Evolutionary conservation across 768 basidiomycete genomes (phyloP).

Genomic region (Lactarius deliciosus): DNA sequence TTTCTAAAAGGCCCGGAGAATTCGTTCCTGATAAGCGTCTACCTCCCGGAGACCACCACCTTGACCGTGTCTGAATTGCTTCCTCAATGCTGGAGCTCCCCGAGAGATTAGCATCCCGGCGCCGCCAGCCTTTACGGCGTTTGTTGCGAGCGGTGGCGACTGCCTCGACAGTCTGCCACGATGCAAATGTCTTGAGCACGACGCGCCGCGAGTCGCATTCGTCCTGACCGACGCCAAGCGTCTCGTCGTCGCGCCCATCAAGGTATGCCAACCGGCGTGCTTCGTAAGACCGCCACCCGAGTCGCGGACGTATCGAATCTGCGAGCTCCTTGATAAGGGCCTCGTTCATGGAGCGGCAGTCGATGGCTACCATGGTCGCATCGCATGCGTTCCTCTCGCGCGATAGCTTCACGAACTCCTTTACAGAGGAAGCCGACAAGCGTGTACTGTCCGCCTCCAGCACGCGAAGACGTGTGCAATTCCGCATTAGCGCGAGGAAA

Average conservation of each 20-base stretch:
- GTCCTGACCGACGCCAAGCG: conserved; percentile 68
- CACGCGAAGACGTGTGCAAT: conserved; percentile 58
- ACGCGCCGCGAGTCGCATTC: conserved; percentile 75
- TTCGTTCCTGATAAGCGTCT: conserved; percentile 49
- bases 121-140: conserved; percentile 49
- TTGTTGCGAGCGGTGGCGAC: conserved; percentile 67
- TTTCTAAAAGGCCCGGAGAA: conserved; percentile 48
- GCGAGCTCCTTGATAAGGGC: conserved; percentile 59
- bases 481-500: conserved; percentile 59
- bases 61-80: conserved; percentile 29
- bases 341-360: conserved; percentile 73
- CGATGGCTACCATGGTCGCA: conserved; percentile 65
- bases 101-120: conserved; percentile 44
- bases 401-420: conserved; percentile 62
- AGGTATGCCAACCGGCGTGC: conserved; percentile 68
- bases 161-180: conserved; percentile 83
- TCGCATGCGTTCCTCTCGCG: conserved; percentile 48
- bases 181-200: conserved; percentile 81
- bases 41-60: conserved; percentile 59
- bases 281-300: conserved; percentile 73
- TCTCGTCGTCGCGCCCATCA: conserved; percentile 68
- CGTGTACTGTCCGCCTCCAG: conserved; percentile 82
- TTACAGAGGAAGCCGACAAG: conserved; percentile 58
- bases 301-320: conserved; percentile 58
- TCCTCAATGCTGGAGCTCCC: conserved; percentile 37